Base-by-base conservation (phyloP, 805 yeast species). In the Metschnikowia arizonensis region DNA sequence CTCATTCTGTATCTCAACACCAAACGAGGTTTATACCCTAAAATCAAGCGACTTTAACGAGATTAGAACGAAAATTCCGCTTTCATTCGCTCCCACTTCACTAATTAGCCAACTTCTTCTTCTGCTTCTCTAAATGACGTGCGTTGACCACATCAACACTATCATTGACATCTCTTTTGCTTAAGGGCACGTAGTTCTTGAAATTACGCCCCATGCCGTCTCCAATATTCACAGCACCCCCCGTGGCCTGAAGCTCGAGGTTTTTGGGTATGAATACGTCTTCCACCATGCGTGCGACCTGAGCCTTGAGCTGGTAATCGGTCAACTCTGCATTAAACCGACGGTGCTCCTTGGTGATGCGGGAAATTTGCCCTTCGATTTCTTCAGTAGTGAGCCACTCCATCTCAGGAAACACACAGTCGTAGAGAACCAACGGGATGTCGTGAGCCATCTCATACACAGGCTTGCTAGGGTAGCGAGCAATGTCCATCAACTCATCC, bases 391-490 rank as follows among this genome's bases (percentile, higher is more conserved):
- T 50, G n/a, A 57, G 58, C 96, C 96, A 91, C 50, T 80, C 82
- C 65, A 89, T 73, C 2, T 74, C 75, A 6, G 81, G 79, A 59
- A 78, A 93, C 11, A 76, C 78, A 63, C 98, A 91, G 58, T 91
- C 95, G 60, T 84, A 89, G 33, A 93, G 66, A 3, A 91, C 82
- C 54, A 93, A 69, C 1, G 99, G 99, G 5, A 84, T 67, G 53
- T 91, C 98, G 58, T 84, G 78, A 0, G 96, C 98, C 87, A 91
- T 87, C 33, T 82, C 89, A 59, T 85, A 93, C 3, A 75, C 66
- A 1, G 99, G 99, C 52, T 83, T 81, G 25, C 78, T 65, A 0
- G 95, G 88, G 41, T 65, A 69, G 32, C 64, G 67, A 3, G 69
- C 71, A 1, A 79, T 66, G 55, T 91, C 76, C 35, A 90, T 61